Conservation (phyloP, 2,329 filamentous ascomycete species). For the Microcera coccophila region DNA sequence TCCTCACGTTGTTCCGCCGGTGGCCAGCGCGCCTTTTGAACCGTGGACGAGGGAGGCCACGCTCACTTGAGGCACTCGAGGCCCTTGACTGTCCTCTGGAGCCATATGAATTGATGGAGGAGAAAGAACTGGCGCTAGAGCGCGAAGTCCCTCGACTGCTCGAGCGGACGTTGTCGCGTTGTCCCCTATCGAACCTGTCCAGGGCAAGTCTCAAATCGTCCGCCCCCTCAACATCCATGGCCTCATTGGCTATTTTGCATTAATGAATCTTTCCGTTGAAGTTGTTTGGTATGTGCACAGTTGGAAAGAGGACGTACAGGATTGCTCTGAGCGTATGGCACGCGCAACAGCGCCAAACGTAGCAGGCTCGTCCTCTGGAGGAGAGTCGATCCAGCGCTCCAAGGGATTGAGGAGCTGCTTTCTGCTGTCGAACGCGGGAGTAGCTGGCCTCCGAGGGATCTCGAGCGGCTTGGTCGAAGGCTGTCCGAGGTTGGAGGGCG, state of each 20-base stretch:
- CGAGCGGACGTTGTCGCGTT: conserved; percentile 49
- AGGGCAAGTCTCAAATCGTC: too few relatives aligned
- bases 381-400: conserved; percentile 32
- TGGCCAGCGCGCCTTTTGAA: conserved; percentile 3
- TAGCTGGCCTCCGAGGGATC: conserved; percentile 45
- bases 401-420: conserved; percentile 23
- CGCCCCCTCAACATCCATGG: too few relatives aligned
- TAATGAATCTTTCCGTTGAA: conserved; percentile 44
- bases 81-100: conserved; percentile 44
- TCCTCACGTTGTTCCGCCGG: conserved; percentile 2
- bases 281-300: conserved; percentile 19
- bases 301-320: conserved; percentile 25
- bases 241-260: too few relatives aligned
- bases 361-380: conserved; percentile 31
- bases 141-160: conserved; percentile 53
- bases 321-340: conserved; percentile 16
- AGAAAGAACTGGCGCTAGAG: conserved; percentile 45
- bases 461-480: conserved; percentile 42
- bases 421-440: conserved; percentile 29
- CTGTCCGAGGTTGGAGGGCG: background rate
- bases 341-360: conserved; percentile 27
- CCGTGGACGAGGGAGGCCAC: conserved; percentile 38
- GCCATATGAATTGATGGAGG: conserved; percentile 44
- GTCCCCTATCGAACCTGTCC: too few relatives aligned
- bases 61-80: conserved; percentile 32